Conservation (phyloP, 768 basidiomycete genomes). For the Suillus discolor region DNA sequence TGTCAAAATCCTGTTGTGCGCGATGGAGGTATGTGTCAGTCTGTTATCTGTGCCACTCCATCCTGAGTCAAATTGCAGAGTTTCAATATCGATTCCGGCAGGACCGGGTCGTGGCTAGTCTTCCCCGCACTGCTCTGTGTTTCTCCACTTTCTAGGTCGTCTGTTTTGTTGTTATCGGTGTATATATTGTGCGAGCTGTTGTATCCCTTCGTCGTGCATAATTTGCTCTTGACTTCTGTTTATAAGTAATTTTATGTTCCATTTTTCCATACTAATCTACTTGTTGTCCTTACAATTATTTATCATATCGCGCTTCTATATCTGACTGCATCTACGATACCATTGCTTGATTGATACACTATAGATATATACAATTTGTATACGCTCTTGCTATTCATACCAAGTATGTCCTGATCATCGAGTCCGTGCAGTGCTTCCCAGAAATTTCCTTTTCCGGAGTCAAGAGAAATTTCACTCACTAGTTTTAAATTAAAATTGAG, state of each 20-base stretch:
- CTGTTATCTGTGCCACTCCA: constrained; percentile 4
- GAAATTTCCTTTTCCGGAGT: constrained; percentile 3
- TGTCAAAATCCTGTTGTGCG: constrained; percentile 64
- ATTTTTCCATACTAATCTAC: constrained; percentile 13
- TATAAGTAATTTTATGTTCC: constrained; percentile 12
- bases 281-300: constrained; percentile 16
- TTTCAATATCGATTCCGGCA: constrained; percentile 68
- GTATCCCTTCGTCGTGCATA: constrained; percentile 14
- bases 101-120: constrained; percentile 45
- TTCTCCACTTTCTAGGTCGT: constrained; percentile 61
- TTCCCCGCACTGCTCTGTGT: constrained; percentile 49
- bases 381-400: constrained; percentile 1
- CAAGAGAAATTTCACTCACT: not conserved
- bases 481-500: not conserved
- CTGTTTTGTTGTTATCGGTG: constrained; percentile 18
- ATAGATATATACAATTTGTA: constrained; percentile 8
- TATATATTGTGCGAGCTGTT: constrained; percentile 10
- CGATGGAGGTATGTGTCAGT: constrained; percentile 47
- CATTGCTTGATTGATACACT: constrained; percentile 10
- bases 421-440: not conserved
- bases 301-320: constrained; percentile 10
- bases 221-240: constrained; percentile 9
- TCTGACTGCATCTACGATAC: constrained; percentile 11
- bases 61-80: constrained; percentile 32
- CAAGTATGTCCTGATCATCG: not conserved